A percentile compares a stretch with the other conserved stretches of the same genome.
phyloP scores from a whole-genome alignment of 2,329 filamentous ascomycete genomes.

The Fusarium annulatum region DNA sequence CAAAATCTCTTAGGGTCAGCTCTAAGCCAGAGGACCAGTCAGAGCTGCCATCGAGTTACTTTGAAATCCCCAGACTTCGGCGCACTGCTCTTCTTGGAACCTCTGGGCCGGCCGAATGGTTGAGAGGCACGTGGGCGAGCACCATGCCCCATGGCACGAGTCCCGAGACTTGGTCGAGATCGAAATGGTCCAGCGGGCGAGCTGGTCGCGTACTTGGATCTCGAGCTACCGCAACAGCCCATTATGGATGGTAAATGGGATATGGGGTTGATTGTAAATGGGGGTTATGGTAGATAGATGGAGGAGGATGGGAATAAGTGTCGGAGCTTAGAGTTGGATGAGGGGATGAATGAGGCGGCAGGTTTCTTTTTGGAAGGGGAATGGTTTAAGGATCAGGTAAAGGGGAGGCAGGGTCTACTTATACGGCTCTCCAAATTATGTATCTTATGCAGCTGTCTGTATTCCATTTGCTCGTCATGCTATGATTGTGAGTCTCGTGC shows the following conservation, averaged over 20 bases:
- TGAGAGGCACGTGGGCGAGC: neutral
- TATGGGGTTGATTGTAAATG: neutral
- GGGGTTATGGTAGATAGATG: no score
- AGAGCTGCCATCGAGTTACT: neutral
- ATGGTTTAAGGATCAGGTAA: accelerated
- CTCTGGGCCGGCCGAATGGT: neutral
- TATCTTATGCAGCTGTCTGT: neutral
- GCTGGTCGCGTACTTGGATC: neutral
- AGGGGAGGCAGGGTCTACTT: neutral
- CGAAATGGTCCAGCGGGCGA: neutral
- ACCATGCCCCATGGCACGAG: neutral
- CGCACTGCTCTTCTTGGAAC: accelerated
- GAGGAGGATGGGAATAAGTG: no score
- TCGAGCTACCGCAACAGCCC: neutral
- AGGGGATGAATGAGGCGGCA: neutral
- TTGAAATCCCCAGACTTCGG: accelerated
- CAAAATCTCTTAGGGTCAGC: no score
- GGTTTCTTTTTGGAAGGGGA: neutral
- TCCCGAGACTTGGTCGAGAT: neutral
- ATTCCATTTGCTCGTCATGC: neutral
- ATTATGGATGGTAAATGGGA: neutral
- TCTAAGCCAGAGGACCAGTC: neutral
- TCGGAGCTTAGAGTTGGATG: no score
- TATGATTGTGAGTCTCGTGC: accelerated
- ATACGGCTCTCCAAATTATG: neutral